These are phyloP conservation scores for Polytrichum commune DNA, from an alignment of 225 moss, liverwort and hornwort species.

Conservation along the genomic window DNA sequence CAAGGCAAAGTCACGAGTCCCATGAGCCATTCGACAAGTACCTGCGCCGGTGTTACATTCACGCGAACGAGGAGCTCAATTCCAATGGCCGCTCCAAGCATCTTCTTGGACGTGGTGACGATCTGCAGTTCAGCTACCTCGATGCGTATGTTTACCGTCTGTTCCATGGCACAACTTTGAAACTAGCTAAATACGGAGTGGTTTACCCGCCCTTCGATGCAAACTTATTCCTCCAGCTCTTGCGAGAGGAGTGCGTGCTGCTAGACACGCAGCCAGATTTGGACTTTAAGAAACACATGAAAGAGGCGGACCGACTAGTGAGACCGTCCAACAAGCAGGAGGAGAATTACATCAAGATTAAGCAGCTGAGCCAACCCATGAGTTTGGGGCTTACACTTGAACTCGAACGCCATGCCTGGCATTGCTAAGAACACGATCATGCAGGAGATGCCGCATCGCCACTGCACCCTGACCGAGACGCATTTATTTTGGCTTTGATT, in stretches of 20 bases:
- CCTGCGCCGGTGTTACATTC: conserved; percentile 36
- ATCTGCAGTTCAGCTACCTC: conserved; percentile 12
- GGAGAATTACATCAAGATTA: conserved; percentile 28
- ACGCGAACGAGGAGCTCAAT: conserved; percentile 38
- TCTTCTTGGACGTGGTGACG: conserved; percentile 24
- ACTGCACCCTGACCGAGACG: neutral
- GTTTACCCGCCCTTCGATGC: conserved; percentile 5
- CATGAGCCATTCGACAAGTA: conserved; percentile 24
- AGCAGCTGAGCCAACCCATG: conserved; percentile 17
- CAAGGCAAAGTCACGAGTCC: conserved; percentile 9
- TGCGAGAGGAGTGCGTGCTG: conserved; percentile 45
- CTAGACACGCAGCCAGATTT: conserved; percentile 6
- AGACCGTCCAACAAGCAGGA: conserved; percentile 28
- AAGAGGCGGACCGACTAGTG: conserved; percentile 21
- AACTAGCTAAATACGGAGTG: conserved; percentile 18
- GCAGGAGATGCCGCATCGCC: neutral
- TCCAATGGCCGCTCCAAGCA: conserved; percentile 23
- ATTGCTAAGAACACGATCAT: conserved; percentile 5
- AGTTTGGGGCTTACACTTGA: conserved; percentile 33
- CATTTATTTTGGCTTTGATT: neutral
- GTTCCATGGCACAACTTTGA: conserved; percentile 18
- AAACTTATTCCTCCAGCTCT: conserved; percentile 24
- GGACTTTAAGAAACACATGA: conserved; percentile 19
- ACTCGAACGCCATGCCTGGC: conserved; percentile 26
- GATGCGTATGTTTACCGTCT: conserved; percentile 40